phyloP scores from a whole-genome alignment of 2,329 filamentous ascomycete genomes.

The Apiospora arundinis region DNA sequence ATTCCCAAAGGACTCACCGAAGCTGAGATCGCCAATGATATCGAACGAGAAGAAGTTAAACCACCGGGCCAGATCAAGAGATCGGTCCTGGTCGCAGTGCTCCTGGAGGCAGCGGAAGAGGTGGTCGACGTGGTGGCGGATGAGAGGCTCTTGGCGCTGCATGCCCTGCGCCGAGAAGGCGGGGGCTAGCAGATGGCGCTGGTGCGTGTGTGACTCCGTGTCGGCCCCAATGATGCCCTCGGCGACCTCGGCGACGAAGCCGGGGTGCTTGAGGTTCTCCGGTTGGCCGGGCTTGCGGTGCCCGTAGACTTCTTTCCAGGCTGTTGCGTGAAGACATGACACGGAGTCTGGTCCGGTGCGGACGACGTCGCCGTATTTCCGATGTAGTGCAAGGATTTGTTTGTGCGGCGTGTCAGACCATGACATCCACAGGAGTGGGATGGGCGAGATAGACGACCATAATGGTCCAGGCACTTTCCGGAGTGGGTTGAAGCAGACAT shows the following conservation, averaged over 20 bases:
- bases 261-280: constrained; percentile 16
- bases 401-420: constrained; percentile 16
- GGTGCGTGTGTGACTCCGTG: constrained; percentile 7
- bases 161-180: constrained; percentile 20
- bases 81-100: neutral
- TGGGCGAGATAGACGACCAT: neutral
- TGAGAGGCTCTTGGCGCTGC: constrained; percentile 18
- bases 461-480: constrained; percentile 3
- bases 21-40: constrained; percentile 14
- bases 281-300: constrained; percentile 7
- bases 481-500: constrained; percentile 7
- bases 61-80: constrained; percentile 3
- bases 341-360: constrained; percentile 18
- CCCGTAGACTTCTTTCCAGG: constrained; percentile 13
- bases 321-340: neutral
- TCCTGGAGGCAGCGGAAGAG: constrained; percentile 10
- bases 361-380: constrained; percentile 13
- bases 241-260: constrained; percentile 14
- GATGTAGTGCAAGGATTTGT: constrained; percentile 13
- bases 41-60: constrained; percentile 19
- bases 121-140: constrained; percentile 15
- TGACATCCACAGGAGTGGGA: constrained; percentile 18
- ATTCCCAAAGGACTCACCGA: constrained; percentile 14
- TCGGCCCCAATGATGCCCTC: constrained; percentile 17
- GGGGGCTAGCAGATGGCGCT: constrained; percentile 1